phyloP scores from a whole-genome alignment of 371 early-diverging fungal genomes.

The Choanephora cucurbitarum region DNA sequence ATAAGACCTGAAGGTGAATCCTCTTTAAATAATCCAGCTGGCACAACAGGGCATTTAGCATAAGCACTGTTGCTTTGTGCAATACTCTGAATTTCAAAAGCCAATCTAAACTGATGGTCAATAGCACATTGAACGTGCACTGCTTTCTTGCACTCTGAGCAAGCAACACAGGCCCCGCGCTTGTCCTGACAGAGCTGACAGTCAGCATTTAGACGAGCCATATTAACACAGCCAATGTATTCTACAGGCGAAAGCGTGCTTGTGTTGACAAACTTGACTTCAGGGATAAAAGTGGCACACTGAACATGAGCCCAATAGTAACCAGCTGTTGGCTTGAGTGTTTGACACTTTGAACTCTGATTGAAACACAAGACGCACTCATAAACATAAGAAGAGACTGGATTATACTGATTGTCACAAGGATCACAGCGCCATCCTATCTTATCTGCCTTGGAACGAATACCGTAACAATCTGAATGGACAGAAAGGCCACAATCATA shows the following conservation, averaged over 20 bases:
- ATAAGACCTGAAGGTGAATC: conserved; percentile 42
- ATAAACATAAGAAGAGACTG: conserved; percentile 62
- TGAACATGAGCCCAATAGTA: conserved; percentile 93
- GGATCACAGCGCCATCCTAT: conserved; percentile 65
- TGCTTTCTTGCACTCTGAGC: conserved; percentile 38
- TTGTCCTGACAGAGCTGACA: conserved; percentile 52
- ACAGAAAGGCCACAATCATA: conserved; percentile 65
- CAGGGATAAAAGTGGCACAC: conserved; percentile 88
- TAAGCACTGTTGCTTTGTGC: conserved; percentile 5
- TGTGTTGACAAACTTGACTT: conserved; percentile 66
- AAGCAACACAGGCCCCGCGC: conserved; percentile 47
- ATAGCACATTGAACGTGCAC: conserved; percentile 56
- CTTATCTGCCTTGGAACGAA: conserved; percentile 14
- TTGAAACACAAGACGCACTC: conserved; percentile 63
- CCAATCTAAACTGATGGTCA: conserved; percentile 41
- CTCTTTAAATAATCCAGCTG: conserved; percentile 26
- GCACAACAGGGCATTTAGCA: conserved; percentile 19
- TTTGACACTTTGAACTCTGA: conserved; percentile 39
- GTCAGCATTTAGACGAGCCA: conserved; percentile 59
- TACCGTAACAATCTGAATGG: conserved; percentile 63
- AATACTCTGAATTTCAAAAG: conserved; percentile 44
- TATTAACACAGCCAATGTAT: conserved; percentile 66
- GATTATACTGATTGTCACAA: conserved; percentile 61
- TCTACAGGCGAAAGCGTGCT: conserved; percentile 77
- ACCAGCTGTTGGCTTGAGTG: conserved; percentile 86